Percentiles rank a stretch among this genome's conserved stretches.
These are phyloP conservation scores for Myrica gale DNA, from an alignment of 306 rosid species.

Conservation along the genomic window DNA sequence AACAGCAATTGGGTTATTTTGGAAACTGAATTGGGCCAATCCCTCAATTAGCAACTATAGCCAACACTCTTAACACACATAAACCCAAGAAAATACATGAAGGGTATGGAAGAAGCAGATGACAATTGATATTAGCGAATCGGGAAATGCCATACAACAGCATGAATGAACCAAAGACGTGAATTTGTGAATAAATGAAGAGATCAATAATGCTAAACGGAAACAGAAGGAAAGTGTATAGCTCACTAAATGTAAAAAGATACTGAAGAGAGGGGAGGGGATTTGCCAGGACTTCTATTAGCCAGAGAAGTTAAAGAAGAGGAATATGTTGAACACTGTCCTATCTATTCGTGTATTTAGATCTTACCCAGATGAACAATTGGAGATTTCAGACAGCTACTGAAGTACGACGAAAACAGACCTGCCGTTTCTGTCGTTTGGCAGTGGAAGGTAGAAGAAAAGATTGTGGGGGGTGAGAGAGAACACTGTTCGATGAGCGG, in stretches of 20 bases:
- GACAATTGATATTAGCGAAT: not conserved
- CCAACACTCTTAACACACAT: not conserved
- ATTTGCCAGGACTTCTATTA: not conserved
- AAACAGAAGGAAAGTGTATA: not conserved
- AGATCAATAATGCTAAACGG: not conserved
- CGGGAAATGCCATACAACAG: not conserved
- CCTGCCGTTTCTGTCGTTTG: not conserved
- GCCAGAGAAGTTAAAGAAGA: not conserved
- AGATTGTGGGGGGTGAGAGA: not conserved
- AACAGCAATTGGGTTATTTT: not conserved
- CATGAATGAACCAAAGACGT: not conserved
- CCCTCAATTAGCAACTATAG: conserved; percentile 4
- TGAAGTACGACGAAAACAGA: not conserved
- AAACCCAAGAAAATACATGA: not conserved
- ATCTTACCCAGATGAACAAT: not conserved
- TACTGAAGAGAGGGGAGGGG: not conserved
- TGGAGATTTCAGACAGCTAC: not conserved
- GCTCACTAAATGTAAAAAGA: not conserved
- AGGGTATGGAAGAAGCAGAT: not conserved
- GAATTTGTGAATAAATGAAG: not conserved
- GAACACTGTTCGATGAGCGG: not conserved
- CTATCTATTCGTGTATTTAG: not conserved
- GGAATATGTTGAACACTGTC: not conserved
- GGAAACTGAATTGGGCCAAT: not conserved
- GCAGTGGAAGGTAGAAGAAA: not conserved